Evolutionary conservation across 208 protist species (phyloP).

Genomic region (Crithidia mellificae): DNA sequence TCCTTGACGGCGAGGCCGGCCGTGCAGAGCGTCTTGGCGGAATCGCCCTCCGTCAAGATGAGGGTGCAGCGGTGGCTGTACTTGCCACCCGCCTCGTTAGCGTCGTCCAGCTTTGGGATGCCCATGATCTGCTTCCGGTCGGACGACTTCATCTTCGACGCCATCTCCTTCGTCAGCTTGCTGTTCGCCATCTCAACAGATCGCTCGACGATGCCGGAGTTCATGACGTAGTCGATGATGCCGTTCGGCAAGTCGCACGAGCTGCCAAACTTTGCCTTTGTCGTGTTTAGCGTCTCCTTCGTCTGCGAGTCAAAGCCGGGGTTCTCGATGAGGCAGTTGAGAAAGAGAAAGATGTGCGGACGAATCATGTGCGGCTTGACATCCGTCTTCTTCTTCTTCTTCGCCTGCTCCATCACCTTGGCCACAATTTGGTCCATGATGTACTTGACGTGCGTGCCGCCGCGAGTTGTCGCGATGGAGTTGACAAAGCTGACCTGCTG

Average conservation of each 20-base stretch:
- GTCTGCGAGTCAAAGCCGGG: conserved; percentile 99
- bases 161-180: conserved; percentile 93
- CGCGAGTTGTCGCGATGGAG: conserved; percentile 98
- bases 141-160: conserved; percentile 73
- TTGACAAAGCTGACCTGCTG: conserved; percentile 99
- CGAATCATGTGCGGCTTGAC: conserved; percentile 98
- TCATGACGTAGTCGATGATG: conserved; percentile 95
- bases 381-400: conserved; percentile 97
- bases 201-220: conserved; percentile 94
- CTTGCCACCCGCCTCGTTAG: conserved; percentile 98
- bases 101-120: conserved; percentile 99
- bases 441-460: conserved; percentile 99
- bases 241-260: conserved; percentile 95
- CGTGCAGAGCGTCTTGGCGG: conserved; percentile 98
- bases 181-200: conserved; percentile 96
- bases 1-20: conserved; percentile 98
- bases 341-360: conserved; percentile 98
- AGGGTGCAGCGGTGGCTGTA: conserved; percentile 97
- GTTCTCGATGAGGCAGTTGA: conserved; percentile 99
- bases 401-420: conserved; percentile 89
- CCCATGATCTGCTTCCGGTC: conserved; percentile 89
- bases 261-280: conserved; percentile 96
- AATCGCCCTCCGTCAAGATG: conserved; percentile 99
- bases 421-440: conserved; percentile 95
- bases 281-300: conserved; percentile 99